Evolutionary conservation across 805 yeast genomes (phyloP), one percentile per base, ranked within the genome.

Genomic region (Saccharomycopsis sp.): DNA sequence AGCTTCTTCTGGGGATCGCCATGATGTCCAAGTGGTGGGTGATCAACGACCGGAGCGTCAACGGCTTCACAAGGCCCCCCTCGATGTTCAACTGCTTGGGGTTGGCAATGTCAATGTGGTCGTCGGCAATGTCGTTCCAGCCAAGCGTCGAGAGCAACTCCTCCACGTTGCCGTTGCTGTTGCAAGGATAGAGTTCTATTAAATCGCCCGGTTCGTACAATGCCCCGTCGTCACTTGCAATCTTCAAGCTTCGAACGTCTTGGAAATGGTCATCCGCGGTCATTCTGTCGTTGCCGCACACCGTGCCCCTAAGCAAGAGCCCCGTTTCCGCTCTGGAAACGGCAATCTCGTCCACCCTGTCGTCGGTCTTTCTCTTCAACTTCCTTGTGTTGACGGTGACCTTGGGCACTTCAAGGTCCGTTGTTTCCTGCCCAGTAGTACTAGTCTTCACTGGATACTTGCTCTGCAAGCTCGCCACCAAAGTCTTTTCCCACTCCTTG

Each of bases 1-100:
- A 89, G 18, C 87, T 73, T 30, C 95, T 66, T 41, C 86, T 69
- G 1, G 98, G 98, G 13, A 89, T 77, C 3, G 94, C 69, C 59
- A 69, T 72, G 10, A 92, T 68, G 56, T 92, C 97, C 40, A 88
- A 61, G 57, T 89, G 95, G 58, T 84, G 77, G 1, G 78, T 79
- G 5, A 92, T 48, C 9, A 89, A 64, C 2, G 79, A 69, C 43
- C 95, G 60, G 29, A 92, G 61, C 0, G 96, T 88, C 41, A 84
- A 56, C 1, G 69, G 69, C 19, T 60, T 58, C 1, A 81, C 73
- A 15, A 75, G 54, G 0, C 86, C 89, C 27, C 84, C 86, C 42
- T 76, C 79, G 10, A 43, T 31, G 20, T 12, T 12, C 15, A 51
- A 16, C 41, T 51, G 50, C 41, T 61, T 42, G n/a, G n/a, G n/a